Base-by-base conservation (phyloP, 2,329 filamentous ascomycete species). In the Triangularia verruculosa region DNA sequence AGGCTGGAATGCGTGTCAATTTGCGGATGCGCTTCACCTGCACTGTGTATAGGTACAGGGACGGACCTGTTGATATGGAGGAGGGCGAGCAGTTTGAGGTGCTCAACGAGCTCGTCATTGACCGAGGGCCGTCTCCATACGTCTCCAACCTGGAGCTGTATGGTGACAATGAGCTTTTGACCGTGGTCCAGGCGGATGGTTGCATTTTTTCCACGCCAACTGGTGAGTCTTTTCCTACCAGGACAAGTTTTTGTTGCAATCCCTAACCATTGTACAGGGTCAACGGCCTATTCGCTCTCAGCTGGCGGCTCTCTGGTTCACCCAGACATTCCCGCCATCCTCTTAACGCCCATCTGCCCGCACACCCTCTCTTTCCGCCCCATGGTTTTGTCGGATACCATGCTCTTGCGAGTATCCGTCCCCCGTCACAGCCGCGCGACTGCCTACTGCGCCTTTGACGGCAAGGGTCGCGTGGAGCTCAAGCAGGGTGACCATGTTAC, bases 11-110 rank as follows among this genome's bases (percentile, higher is more conserved):
- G 94, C 90, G 94, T 61, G 94, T 98, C 65, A 98, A 97, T 73
- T 82, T 99, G 70, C 92, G 95, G 69, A 99, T 99, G 95, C 91
- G 95, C 66, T 99, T 99, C 77, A 99, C 95, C 15, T 98, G 94
- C 79, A 98, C 95, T 0, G 93, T 99, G 8, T 97, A 94, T 80
- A 90, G 94, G 53, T 84, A 89, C 69, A 86, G 84, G 28, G 77
- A 79, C 3, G 75, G 79, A 1, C 84, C 83, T 11, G 82, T 86
- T n/a, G 86, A 87, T 43, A 84, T 89, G 69, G 89, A 95, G 70
- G 93, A 97, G 76, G 92, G 90, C 53, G 94, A 98, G 79, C 93
- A 97, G 72, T 98, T 97, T 68, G 95, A 99, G 79, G 94, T 99
- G 20, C 87, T 99, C 68, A 99, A 99, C 78, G 95, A 99, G 79